phyloP scores from a whole-genome alignment of 495 filamentous ascomycete genomes.

The Penicillium diatomitis region DNA sequence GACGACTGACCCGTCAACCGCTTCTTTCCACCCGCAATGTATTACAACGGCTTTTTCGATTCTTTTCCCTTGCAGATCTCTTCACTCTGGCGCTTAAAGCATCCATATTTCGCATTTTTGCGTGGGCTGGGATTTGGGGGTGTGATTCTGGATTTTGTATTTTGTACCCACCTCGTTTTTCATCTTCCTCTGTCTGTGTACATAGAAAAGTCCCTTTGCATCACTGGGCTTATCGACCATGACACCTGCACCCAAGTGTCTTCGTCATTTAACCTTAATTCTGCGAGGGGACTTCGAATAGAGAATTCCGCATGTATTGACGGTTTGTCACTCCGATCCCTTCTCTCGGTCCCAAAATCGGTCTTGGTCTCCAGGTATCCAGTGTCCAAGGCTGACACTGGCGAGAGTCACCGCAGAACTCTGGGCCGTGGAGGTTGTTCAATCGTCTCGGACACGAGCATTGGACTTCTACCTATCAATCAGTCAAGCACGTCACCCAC shows the following conservation, averaged over 20 bases:
- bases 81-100: slow-evolving; percentile 43
- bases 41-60: slow-evolving; percentile 34
- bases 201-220: slow-evolving; percentile 38
- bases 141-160: slow-evolving; percentile 32
- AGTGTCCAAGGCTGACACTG: too few species aligned
- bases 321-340: too few species aligned
- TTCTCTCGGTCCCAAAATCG: too few species aligned
- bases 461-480: slow-evolving; percentile 1
- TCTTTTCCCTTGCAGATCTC: slow-evolving; percentile 27
- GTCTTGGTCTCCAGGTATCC: too few species aligned
- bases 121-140: slow-evolving; percentile 34
- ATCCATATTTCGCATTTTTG: slow-evolving; percentile 38
- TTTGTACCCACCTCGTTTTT: slow-evolving; percentile 19
- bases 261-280: slow-evolving; percentile 26
- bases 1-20: slow-evolving; percentile 15
- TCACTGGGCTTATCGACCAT: slow-evolving; percentile 27
- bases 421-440: too few species aligned
- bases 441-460: too few species aligned
- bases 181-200: slow-evolving; percentile 31
- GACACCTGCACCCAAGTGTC: slow-evolving; percentile 15
- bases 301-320: slow-evolving; percentile 10
- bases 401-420: too few species aligned
- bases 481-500: not conserved
- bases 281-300: slow-evolving; percentile 23
- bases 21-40: slow-evolving; percentile 29